These are phyloP conservation scores for Microdochium bolleyi DNA, from an alignment of 2,329 filamentous ascomycete genomes.

Conservation along the genomic window DNA sequence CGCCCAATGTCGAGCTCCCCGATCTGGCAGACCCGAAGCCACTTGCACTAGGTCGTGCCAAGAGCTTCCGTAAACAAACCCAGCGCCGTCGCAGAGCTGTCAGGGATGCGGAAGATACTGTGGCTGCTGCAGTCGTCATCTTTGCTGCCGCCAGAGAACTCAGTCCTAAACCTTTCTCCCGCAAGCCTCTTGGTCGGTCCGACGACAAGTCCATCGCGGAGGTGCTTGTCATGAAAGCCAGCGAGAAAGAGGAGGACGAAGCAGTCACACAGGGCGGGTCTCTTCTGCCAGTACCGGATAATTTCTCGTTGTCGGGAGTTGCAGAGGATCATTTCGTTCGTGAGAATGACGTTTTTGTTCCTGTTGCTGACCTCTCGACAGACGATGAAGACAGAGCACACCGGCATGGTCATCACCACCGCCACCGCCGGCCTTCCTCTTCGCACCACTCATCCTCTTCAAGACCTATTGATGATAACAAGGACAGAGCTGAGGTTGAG, in stretches of 20 bases:
- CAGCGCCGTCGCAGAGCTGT: constrained; percentile 28
- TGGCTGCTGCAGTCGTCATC: constrained; percentile 46
- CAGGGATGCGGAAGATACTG: constrained; percentile 39
- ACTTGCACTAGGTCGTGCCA: constrained; percentile 29
- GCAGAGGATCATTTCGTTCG: constrained; percentile 21
- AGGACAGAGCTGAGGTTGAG: neutral
- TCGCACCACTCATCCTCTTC: constrained; percentile 1
- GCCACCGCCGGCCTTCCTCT: constrained; percentile 18
- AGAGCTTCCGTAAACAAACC: constrained; percentile 33
- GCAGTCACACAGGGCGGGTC: too few species aligned
- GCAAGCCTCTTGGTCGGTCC: constrained; percentile 11
- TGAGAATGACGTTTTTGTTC: constrained; percentile 29
- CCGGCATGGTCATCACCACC: constrained; percentile 22
- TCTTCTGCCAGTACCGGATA: constrained; percentile 12
- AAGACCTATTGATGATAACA: constrained; percentile 19
- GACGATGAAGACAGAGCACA: constrained; percentile 37
- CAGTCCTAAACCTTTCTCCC: constrained; percentile 27
- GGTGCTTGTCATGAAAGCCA: constrained; percentile 7
- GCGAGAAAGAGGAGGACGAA: constrained; percentile 10
- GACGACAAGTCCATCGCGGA: constrained; percentile 14
- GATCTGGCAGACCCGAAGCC: constrained; percentile 28
- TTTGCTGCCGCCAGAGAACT: constrained; percentile 42
- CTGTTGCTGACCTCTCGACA: constrained; percentile 49
- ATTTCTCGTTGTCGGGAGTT: constrained; percentile 11
- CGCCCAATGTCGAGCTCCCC: constrained; percentile 39